phyloP scores from a whole-genome alignment of 176 grass and related monocot species.

The Hordeum marinum region DNA sequence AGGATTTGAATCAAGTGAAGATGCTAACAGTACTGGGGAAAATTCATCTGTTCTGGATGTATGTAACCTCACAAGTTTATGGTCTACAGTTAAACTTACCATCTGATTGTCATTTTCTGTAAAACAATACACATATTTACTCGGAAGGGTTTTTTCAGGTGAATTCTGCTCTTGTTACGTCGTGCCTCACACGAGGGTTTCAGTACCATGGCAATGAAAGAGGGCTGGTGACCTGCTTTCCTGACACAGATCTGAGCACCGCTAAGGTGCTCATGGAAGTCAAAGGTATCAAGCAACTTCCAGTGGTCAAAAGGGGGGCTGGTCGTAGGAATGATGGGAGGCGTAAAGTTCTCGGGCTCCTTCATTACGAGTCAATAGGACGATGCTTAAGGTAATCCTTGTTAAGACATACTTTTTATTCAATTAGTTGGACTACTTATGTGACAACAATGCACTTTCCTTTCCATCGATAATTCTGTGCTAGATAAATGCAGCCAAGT shows the following conservation, averaged over 20 bases:
- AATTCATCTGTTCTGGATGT: slow-evolving; percentile 51
- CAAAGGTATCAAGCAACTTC: slow-evolving; percentile 96
- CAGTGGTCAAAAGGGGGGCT: slow-evolving; percentile 81
- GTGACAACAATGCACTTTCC: background rate
- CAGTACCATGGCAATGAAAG: slow-evolving; percentile 72
- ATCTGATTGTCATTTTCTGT: background rate
- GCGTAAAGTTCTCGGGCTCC: slow-evolving; percentile 75
- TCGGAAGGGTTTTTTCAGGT: slow-evolving; percentile 34
- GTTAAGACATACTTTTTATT: slow-evolving; percentile 9
- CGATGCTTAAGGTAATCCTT: slow-evolving; percentile 65
- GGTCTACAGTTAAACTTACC: background rate
- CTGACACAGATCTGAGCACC: slow-evolving; percentile 90
- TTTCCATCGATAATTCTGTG: background rate
- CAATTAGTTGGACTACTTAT: background rate
- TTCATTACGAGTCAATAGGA: slow-evolving; percentile 91
- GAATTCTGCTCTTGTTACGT: slow-evolving; percentile 61
- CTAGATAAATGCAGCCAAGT: background rate
- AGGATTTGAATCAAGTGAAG: slow-evolving; percentile 50
- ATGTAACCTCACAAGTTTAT: slow-evolving; percentile 7
- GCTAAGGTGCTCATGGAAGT: slow-evolving; percentile 97
- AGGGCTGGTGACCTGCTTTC: slow-evolving; percentile 91
- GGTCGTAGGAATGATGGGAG: slow-evolving; percentile 60
- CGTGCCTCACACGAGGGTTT: slow-evolving; percentile 82
- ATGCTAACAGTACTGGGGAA: slow-evolving; percentile 13
- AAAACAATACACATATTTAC: slow-evolving; percentile 30